A percentile compares a stretch with the other conserved stretches of the same genome.
Evolutionary conservation across 306 rosid species (phyloP).

Genomic region (Ormosia emarginata): DNA sequence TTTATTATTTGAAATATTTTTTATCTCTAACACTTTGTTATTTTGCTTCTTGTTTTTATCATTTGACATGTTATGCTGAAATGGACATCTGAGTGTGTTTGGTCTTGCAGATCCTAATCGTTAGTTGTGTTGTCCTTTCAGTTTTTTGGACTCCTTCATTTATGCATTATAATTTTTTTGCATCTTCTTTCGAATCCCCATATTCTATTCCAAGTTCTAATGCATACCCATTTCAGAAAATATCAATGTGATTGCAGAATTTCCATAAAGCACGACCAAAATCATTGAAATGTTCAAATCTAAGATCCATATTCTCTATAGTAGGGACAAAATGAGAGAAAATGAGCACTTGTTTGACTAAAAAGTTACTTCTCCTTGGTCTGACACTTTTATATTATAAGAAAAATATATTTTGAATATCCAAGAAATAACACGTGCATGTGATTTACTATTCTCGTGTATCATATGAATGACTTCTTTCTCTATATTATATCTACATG

Average conservation of each 20-base stretch:
- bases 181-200: not conserved
- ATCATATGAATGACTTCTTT: too few species aligned
- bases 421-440: too few species aligned
- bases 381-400: not conserved
- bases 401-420: too few species aligned
- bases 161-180: not conserved
- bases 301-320: not conserved
- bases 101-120: conserved; percentile 78
- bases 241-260: not conserved
- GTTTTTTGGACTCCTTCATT: not conserved
- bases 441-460: too few species aligned
- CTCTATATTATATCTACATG: too few species aligned
- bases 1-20: not conserved
- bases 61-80: conserved; percentile 39
- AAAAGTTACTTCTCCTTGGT: not conserved
- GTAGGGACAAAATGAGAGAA: not conserved
- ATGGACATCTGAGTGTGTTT: not conserved
- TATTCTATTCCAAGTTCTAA: not conserved
- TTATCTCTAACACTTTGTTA: conserved; percentile 45
- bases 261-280: not conserved
- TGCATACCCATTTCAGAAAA: not conserved
- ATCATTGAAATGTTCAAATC: not conserved
- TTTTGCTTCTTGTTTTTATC: not conserved
- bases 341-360: not conserved
- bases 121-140: conserved; percentile 30